Evolutionary conservation across 257 asterid genomes (phyloP).

Genomic region (Eucommia ulmoides): DNA sequence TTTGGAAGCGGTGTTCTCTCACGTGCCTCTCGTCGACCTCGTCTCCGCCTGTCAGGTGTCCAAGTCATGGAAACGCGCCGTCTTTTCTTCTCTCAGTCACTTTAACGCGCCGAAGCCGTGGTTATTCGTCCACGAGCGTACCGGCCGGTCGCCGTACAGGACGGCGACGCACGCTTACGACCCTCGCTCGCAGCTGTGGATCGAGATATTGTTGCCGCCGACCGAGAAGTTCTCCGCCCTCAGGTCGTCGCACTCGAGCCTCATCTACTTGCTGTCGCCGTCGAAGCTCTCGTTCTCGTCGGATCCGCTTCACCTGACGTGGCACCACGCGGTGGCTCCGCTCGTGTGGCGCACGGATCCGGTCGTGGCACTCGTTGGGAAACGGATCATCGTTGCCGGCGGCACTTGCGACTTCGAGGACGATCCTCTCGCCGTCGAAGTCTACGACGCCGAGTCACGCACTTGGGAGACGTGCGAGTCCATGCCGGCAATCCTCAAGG

Average conservation of each 20-base stretch:
- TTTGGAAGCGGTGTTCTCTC: conserved; percentile 35
- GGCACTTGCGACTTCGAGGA: conserved; percentile 62
- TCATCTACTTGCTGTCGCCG: conserved; percentile 44
- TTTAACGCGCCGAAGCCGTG: conserved; percentile 42
- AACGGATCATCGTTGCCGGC: conserved; percentile 50
- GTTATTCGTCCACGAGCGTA: conserved; percentile 57
- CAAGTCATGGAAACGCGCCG: conserved; percentile 43
- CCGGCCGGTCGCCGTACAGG: conserved; percentile 26
- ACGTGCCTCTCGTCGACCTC: conserved; percentile 48
- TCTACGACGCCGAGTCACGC: conserved; percentile 20
- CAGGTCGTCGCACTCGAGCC: conserved; percentile 40
- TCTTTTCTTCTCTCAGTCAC: conserved; percentile 46
- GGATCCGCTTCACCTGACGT: conserved; percentile 36
- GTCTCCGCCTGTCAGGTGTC: conserved; percentile 48
- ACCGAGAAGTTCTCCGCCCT: conserved; percentile 19
- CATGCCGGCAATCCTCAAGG: conserved; percentile 41
- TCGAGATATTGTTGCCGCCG: conserved; percentile 28
- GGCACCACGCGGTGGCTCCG: conserved; percentile 46
- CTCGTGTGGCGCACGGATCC: conserved; percentile 55
- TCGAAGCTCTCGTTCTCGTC: conserved; percentile 40
- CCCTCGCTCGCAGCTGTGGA: conserved; percentile 57
- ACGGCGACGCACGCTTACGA: conserved; percentile 39
- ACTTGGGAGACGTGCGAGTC: conserved; percentile 38
- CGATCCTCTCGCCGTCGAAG: conserved; percentile 67
- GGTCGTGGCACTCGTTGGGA: conserved; percentile 47